Evolutionary conservation across 495 filamentous ascomycete species (phyloP), one percentile per base, ranked within the genome.

Genomic region (Lasiosphaeria hispida): DNA sequence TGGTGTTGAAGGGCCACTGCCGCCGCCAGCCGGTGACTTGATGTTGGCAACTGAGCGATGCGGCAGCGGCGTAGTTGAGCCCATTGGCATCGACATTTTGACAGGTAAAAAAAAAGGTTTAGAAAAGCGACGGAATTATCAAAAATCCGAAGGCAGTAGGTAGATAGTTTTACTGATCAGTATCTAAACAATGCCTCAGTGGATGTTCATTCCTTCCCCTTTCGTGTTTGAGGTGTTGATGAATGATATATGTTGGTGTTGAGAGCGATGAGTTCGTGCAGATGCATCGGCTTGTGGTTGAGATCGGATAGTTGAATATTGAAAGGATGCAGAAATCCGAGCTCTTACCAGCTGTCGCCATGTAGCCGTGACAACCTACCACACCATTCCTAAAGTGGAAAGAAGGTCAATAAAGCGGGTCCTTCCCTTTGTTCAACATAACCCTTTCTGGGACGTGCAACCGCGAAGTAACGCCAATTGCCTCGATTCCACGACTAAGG

Each of bases 1-100:
- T 0, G 87, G 87, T 7, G 87, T 89, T 10, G 84, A 84, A 45
- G 85, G 81, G 23, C 77, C 75, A 48, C 59, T 69, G 30, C 38
- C 39, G 19, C 45, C 17, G 33, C 43, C 40, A 47, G 58, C 48
- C 9, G 69, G 74, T 13, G 77, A 70, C 39, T 76, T 76, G 59
- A 83, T 81, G 68, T 66, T 82, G 19, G 81, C 72, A 34, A 84
- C 77, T 18, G 72, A 69, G 45, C 80, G 75, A 60, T 83, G 81
- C 33, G 73, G 71, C 48, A 76, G 70, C 23, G 23, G 23, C 37
- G 65, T 64, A 3, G 67, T 30, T 35, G 66, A 69, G 44, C 62
- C 59, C 47, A 59, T 64, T 7, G 69, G 65, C 40, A 70, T 60
- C 42, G 62, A 40, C 59, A 63, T 62, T 43, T n/a, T 49, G 11